These are phyloP conservation scores for Pyrenopolyporus hunteri DNA, from an alignment of 495 filamentous ascomycete genomes.

Conservation along the genomic window DNA sequence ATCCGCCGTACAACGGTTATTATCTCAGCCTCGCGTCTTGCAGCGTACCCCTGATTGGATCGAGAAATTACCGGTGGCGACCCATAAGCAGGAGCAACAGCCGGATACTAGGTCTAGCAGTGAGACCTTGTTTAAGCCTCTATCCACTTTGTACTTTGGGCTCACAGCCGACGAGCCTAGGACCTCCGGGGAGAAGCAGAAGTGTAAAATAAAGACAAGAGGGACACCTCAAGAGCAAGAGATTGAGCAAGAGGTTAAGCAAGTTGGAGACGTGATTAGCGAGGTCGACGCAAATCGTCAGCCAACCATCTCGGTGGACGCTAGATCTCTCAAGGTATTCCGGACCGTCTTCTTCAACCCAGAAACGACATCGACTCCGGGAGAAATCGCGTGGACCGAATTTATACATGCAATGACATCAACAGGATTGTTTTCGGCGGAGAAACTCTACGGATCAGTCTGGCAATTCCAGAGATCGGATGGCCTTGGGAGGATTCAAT, in stretches of 20 bases:
- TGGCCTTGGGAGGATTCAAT: constrained; percentile 55
- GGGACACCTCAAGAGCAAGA: neutral
- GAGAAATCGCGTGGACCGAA: constrained; percentile 58
- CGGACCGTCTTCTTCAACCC: constrained; percentile 51
- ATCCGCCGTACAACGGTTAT: constrained; percentile 30
- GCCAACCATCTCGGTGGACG: constrained; percentile 41
- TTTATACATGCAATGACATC: constrained; percentile 59
- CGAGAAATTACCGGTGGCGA: constrained; percentile 39
- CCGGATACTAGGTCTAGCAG: neutral
- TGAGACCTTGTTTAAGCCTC: constrained; percentile 26
- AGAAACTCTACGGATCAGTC: constrained; percentile 60
- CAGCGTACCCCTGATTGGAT: constrained; percentile 59
- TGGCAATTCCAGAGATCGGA: constrained; percentile 57
- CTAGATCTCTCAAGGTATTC: constrained; percentile 56
- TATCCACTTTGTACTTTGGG: neutral
- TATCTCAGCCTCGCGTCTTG: constrained; percentile 45
- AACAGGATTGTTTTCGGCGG: constrained; percentile 48
- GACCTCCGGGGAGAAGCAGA: neutral
- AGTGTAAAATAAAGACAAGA: neutral
- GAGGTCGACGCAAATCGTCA: neutral
- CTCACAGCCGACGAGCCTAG: neutral
- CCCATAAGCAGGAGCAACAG: constrained; percentile 9
- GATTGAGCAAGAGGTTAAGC: no score
- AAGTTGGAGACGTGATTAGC: no score
- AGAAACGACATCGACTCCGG: constrained; percentile 33